Evolutionary conservation across 768 basidiomycete species (phyloP).

Genomic region (Fomitopsis serialis): DNA sequence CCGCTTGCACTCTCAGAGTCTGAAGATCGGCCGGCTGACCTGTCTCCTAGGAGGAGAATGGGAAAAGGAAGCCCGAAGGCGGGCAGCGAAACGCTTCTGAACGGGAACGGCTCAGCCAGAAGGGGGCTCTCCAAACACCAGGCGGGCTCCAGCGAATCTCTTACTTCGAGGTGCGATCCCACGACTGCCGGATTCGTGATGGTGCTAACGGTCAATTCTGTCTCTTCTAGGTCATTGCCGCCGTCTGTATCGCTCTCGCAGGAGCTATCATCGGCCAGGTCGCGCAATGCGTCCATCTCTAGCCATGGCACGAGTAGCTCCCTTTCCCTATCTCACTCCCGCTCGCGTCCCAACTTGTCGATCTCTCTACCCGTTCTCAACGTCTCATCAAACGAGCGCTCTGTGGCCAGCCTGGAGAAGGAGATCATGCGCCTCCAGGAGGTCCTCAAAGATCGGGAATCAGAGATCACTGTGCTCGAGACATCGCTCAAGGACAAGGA

Average conservation of each 20-base stretch:
- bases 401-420: slow-evolving; percentile 80
- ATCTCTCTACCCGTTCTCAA: slow-evolving; percentile 45
- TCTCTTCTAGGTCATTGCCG: slow-evolving; percentile 68
- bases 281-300: slow-evolving; percentile 78
- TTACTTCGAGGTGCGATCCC: slow-evolving; percentile 68
- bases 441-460: slow-evolving; percentile 84
- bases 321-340: slow-evolving; percentile 52
- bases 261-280: slow-evolving; percentile 87
- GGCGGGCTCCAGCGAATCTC: slow-evolving; percentile 82
- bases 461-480: slow-evolving; percentile 82
- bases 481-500: slow-evolving; percentile 38
- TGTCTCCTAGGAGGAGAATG: slow-evolving; percentile 47
- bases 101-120: slow-evolving; percentile 44
- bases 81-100: slow-evolving; percentile 35
- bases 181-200: not conserved
- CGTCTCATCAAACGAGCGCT: slow-evolving; percentile 53
- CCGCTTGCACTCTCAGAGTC: slow-evolving; percentile 36
- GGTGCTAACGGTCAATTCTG: slow-evolving; percentile 3
- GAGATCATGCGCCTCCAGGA: slow-evolving; percentile 96
- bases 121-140: slow-evolving; percentile 79
- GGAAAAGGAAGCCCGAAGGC: slow-evolving; percentile 47
- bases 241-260: slow-evolving; percentile 96
- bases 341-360: slow-evolving; percentile 49
- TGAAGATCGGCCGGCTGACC: slow-evolving; percentile 41
- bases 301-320: slow-evolving; percentile 67